Evolutionary conservation across 345 rosid genomes (phyloP).

Genomic region (Acer saccharum): DNA sequence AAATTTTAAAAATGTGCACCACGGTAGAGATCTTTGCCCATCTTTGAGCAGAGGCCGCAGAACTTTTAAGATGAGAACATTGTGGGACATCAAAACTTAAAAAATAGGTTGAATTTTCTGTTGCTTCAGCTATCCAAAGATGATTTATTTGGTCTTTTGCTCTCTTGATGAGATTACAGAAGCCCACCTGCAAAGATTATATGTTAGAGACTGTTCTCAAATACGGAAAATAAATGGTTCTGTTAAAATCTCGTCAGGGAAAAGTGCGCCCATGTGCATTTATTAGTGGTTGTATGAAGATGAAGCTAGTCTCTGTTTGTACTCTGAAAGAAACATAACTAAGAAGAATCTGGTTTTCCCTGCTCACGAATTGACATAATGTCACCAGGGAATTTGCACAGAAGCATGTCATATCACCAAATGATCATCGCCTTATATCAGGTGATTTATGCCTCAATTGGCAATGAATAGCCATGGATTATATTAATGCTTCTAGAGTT

Average conservation of each 20-base stretch:
- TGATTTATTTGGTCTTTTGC: constrained; percentile 68
- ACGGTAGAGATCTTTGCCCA: constrained; percentile 71
- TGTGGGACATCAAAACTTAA: constrained; percentile 44
- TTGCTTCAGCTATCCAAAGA: constrained; percentile 85
- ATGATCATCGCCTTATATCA: too few species aligned
- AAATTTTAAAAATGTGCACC: constrained; percentile 35
- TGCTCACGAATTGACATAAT: too few species aligned
- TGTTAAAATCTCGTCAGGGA: background rate
- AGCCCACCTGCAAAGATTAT: constrained; percentile 66
- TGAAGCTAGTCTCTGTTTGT: too few species aligned
- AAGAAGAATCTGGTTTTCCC: too few species aligned
- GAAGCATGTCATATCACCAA: too few species aligned
- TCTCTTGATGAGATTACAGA: constrained; percentile 77
- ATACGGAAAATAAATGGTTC: too few species aligned
- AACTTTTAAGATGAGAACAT: constrained; percentile 68
- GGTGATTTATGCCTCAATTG: background rate
- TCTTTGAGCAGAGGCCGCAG: constrained; percentile 44
- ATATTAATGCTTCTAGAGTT: constrained; percentile 9
- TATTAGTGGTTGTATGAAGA: background rate
- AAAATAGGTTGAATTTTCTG: constrained; percentile 72
- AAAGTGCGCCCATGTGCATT: background rate
- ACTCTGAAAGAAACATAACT: too few species aligned
- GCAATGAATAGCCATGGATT: background rate
- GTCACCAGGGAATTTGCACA: too few species aligned
- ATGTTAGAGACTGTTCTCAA: background rate